Evolutionary conservation across 78 protist species (phyloP).

Genomic region (Polysphondylium violaceum): DNA sequence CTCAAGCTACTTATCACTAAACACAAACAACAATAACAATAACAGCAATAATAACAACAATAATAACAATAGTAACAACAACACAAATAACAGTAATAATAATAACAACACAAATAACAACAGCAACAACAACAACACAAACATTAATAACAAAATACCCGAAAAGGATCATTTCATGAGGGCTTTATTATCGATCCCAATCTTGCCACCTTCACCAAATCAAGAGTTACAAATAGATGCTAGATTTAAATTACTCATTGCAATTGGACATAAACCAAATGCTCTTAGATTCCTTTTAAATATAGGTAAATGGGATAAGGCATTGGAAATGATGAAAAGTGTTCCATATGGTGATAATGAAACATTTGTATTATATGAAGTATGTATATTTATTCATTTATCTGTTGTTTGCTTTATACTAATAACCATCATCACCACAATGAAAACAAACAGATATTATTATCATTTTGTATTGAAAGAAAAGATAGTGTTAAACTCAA

Average conservation of each 20-base stretch:
- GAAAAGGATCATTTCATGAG: slow-evolving; percentile 67
- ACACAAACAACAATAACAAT: not conserved
- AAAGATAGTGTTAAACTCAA: slow-evolving; percentile 56
- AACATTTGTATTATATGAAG: slow-evolving; percentile 62
- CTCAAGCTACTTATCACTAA: not conserved
- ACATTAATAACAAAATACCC: not conserved
- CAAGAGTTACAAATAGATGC: slow-evolving; percentile 37
- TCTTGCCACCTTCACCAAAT: not conserved
- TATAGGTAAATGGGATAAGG: slow-evolving; percentile 43
- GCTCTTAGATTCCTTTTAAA: slow-evolving; percentile 48
- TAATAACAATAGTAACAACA: too few species aligned
- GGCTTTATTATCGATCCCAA: slow-evolving; percentile 39
- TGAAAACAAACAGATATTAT: not conserved
- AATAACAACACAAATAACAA: not conserved
- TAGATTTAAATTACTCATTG: slow-evolving; percentile 41
- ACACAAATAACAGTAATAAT: too few species aligned
- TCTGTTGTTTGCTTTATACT: not conserved
- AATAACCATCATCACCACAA: not conserved
- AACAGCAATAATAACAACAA: too few species aligned
- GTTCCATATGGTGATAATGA: slow-evolving; percentile 24
- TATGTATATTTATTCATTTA: not conserved
- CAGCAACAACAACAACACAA: not conserved
- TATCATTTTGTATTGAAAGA: slow-evolving; percentile 52
- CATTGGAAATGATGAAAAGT: slow-evolving; percentile 33
- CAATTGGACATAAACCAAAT: slow-evolving; percentile 67